These are phyloP conservation scores for Lactarius deliciosus DNA, from an alignment of 768 basidiomycete species.

Conservation along the genomic window DNA sequence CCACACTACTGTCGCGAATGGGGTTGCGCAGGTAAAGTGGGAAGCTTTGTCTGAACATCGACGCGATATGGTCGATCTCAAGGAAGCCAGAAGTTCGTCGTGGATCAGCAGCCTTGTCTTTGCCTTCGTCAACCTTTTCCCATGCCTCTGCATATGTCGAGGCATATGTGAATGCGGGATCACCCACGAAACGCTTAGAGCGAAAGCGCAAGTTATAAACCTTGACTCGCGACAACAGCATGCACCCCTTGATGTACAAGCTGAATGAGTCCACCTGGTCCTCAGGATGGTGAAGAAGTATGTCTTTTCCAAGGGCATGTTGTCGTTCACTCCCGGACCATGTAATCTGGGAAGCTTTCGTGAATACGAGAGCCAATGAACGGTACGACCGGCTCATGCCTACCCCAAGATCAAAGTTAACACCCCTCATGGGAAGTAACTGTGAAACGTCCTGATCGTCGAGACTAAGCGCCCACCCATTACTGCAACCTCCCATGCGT, in stretches of 20 bases:
- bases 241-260: slow-evolving; percentile 66
- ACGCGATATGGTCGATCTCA: slow-evolving; percentile 34
- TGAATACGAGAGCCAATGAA: slow-evolving; percentile 16
- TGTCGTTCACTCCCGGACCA: slow-evolving; percentile 55
- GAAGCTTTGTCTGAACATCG: slow-evolving; percentile 32
- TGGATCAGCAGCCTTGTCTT: slow-evolving; percentile 31
- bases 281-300: slow-evolving; percentile 61
- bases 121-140: slow-evolving; percentile 18
- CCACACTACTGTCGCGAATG: slow-evolving; percentile 41
- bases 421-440: slow-evolving; percentile 59
- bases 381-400: slow-evolving; percentile 31
- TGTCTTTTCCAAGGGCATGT: slow-evolving; percentile 61
- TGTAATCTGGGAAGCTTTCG: slow-evolving; percentile 43
- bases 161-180: slow-evolving; percentile 45
- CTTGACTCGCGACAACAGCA: slow-evolving; percentile 62
- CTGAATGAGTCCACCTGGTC: slow-evolving; percentile 69
- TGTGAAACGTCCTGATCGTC: slow-evolving; percentile 78
- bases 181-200: slow-evolving; percentile 58
- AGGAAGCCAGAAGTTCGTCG: slow-evolving; percentile 36
- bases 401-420: slow-evolving; percentile 63
- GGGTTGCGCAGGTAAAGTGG: slow-evolving; percentile 36
- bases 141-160: slow-evolving; percentile 23
- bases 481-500: slow-evolving; percentile 63
- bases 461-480: slow-evolving; percentile 67
- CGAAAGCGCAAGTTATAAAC: slow-evolving; percentile 67